phyloP scores from a whole-genome alignment of 2,329 filamentous ascomycete genomes.

The Tetracladium maxilliforme region DNA sequence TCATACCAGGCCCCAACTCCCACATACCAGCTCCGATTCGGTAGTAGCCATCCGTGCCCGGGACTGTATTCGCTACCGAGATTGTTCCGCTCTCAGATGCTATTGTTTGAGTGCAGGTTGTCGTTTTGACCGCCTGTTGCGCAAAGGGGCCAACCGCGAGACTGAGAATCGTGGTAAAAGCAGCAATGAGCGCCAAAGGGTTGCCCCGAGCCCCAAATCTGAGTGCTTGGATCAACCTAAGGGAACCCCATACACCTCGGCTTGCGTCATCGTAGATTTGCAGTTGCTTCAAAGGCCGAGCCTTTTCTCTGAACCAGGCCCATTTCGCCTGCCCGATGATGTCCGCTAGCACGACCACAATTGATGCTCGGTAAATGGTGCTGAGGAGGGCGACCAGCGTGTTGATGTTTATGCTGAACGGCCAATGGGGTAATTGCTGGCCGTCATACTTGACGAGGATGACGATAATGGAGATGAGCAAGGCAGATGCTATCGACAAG shows the following conservation, averaged over 20 bases:
- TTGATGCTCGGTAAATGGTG: constrained; percentile 13
- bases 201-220: no score
- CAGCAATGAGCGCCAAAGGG: no score
- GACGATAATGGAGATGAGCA: constrained; percentile 15
- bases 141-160: no score
- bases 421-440: constrained; percentile 14
- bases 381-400: constrained; percentile 14
- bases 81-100: no score
- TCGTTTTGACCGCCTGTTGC: no score
- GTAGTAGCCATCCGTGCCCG: no score
- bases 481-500: constrained; percentile 13
- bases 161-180: no score
- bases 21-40: no score
- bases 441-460: constrained; percentile 14
- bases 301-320: constrained; percentile 14
- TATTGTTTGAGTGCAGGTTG: no score
- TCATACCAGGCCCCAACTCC: no score
- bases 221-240: constrained; percentile 13
- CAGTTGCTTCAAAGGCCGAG: constrained; percentile 15
- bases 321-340: constrained; percentile 21
- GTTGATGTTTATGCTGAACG: constrained; percentile 16
- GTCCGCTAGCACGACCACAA: constrained; percentile 15
- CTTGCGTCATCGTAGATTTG: constrained; percentile 16
- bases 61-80: no score
- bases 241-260: constrained; percentile 14